A percentile compares a stretch with the other conserved stretches of the same genome.
phyloP scores from a whole-genome alignment of 441 rosid species.

The Croton laevigatus region DNA sequence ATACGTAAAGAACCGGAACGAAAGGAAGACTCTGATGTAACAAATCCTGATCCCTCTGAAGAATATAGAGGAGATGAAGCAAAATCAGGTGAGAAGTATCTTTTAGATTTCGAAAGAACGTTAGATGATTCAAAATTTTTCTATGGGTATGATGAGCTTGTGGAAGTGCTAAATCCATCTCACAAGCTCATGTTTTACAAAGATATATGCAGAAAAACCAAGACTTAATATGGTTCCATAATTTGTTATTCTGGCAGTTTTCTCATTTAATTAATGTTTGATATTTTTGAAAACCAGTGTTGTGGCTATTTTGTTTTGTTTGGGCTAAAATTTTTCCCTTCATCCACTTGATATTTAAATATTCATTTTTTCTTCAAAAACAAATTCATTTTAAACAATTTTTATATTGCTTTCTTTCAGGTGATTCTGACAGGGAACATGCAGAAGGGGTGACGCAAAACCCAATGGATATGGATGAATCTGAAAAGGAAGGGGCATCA shows the following conservation, averaged over 20 bases:
- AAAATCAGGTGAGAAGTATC: conserved; percentile 33
- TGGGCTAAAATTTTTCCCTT: not conserved
- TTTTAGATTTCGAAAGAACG: not conserved
- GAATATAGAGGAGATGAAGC: conserved; percentile 26
- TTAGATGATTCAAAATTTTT: not conserved
- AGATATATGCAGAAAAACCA: not conserved
- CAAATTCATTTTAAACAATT: not conserved
- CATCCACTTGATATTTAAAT: not conserved
- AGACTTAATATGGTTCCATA: not conserved
- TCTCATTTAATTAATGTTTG: not conserved
- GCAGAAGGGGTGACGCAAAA: conserved; percentile 31
- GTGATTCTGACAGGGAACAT: conserved; percentile 41
- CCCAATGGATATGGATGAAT: conserved; percentile 33
- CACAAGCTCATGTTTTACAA: not conserved
- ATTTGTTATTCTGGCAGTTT: not conserved
- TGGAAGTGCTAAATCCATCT: not conserved
- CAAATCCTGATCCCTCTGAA: conserved; percentile 35
- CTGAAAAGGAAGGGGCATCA: conserved; percentile 48
- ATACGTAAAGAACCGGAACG: conserved; percentile 36
- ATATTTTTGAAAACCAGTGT: not conserved
- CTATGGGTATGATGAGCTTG: not conserved
- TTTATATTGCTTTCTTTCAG: conserved; percentile 24
- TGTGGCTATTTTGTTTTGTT: not conserved
- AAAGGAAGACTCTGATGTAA: conserved; percentile 42
- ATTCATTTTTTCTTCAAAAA: no score